Base-by-base conservation (phyloP, 2,329 filamentous ascomycete genomes). In the Epichloe typhina region DNA sequence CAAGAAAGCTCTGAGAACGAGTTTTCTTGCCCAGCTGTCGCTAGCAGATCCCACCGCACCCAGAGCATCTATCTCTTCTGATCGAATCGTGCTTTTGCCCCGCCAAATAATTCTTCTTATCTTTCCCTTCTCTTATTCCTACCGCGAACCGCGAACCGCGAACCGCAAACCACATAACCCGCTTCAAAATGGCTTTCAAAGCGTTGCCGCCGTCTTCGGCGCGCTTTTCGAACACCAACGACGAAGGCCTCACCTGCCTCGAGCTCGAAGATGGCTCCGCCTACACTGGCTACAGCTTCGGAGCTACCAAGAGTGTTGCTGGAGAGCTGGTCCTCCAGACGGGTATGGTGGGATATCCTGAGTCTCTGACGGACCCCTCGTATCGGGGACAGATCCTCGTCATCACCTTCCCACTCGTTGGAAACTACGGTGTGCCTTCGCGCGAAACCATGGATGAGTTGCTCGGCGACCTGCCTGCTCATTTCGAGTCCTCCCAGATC, bases 271-370 rank as follows among this genome's bases (percentile, higher is more conserved):
- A 97, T 75, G 89, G 90, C 69, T 82, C 84, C 52, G 80, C 88
- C 64, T 95, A 89, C 76, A 87, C 94, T 67, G 93, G 93, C 60
- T 89, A 88, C 75, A 95, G 89, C 78, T 98, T 98, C 67, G 93
- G 93, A 70, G 90, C 91, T 56, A 78, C 88, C 64, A 95, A 90
- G 79, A 95, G 88, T 73, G 82, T 94, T 63, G 86, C 91, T 58
- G 93, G 93, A 68, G 93, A 98, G 76, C 77, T 98, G 67, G 93
- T 98, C 71, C 98, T 98, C 75, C 91, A 97, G 78, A 98, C 93
- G 52, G 93, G 93, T 70, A 95, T 97, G 90, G 93, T 97, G 61
- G 93, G 93, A 64, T 98, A 98, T 68, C 90, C 93, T 41, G 93
- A 98, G 75, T 94, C 85, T 46, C 77, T 93, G 61, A 91, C 87